A percentile compares a stretch with the other conserved stretches of the same genome.
These are phyloP conservation scores for Rhodotorula graminis DNA, from an alignment of 768 basidiomycete species.

Conservation along the genomic window DNA sequence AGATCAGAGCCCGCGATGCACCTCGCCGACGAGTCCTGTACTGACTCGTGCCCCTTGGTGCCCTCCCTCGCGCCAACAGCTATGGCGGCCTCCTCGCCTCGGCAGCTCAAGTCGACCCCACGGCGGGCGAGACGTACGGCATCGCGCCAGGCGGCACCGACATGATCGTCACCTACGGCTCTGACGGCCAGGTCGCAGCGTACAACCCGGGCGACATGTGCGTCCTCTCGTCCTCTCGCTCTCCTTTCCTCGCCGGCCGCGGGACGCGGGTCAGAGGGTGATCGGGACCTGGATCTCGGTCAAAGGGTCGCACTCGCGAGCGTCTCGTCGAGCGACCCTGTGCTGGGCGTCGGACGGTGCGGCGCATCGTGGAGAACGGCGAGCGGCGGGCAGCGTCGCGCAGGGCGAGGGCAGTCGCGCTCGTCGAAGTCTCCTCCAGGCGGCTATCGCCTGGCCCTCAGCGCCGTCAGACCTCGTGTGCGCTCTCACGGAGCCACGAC, in stretches of 20 bases:
- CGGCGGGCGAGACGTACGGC: constrained; percentile 4
- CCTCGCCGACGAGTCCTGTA: too few species aligned
- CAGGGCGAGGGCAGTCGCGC: too few species aligned
- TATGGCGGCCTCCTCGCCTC: constrained; percentile 25
- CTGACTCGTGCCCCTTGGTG: neutral
- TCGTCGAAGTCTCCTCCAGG: too few species aligned
- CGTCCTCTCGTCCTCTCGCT: neutral
- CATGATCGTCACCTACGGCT: constrained; percentile 29
- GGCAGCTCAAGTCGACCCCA: neutral
- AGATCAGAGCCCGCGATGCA: neutral
- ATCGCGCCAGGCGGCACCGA: constrained; percentile 37
- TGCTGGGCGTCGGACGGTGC: too few species aligned
- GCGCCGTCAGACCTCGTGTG: too few species aligned
- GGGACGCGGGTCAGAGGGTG: neutral
- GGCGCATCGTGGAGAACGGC: too few species aligned
- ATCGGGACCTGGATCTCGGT: too few species aligned
- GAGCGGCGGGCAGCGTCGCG: too few species aligned
- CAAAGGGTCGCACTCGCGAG: too few species aligned
- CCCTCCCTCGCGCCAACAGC: neutral
- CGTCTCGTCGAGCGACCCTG: too few species aligned
- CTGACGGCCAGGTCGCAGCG: constrained; percentile 43
- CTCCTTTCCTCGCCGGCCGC: neutral
- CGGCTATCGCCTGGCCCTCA: too few species aligned
- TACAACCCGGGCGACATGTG: constrained; percentile 62
- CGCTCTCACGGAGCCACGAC: too few species aligned